Percentiles rank a stretch among this genome's conserved stretches.
Conservation (phyloP, 1,139 yeast species). For the Yamadazyma pseudoaaseri region DNA sequence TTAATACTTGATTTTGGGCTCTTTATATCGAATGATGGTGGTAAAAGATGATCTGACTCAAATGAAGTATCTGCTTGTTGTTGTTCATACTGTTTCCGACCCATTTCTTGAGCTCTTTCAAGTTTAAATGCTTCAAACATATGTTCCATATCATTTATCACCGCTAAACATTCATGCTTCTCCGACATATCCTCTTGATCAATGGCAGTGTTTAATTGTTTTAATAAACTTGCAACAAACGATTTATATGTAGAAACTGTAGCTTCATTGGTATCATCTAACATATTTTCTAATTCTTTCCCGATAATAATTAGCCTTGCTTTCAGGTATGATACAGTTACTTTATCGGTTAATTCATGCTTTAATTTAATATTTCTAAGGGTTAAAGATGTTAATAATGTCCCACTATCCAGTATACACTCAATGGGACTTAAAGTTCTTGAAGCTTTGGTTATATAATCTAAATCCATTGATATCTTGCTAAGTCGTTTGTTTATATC, state of each 20-base stretch:
- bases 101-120: conserved; percentile 22
- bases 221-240: conserved; percentile 50
- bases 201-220: conserved; percentile 51
- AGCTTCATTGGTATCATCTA: conserved; percentile 24
- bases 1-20: conserved; percentile 5
- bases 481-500: conserved; percentile 44
- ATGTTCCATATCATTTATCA: conserved; percentile 59
- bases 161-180: conserved; percentile 58
- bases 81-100: conserved; percentile 6
- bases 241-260: conserved; percentile 50
- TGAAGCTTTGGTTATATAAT: conserved; percentile 43
- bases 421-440: conserved; percentile 44
- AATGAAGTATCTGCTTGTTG: conserved; percentile 3
- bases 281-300: conserved; percentile 48
- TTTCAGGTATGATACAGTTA: conserved; percentile 55
- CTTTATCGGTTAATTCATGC: conserved; percentile 45
- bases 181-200: conserved; percentile 49
- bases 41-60: conserved; percentile 2
- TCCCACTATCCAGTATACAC: conserved; percentile 57
- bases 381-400: conserved; percentile 50
- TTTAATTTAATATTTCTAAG: conserved; percentile 50
- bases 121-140: conserved; percentile 55
- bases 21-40: conserved; percentile 6
- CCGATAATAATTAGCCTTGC: conserved; percentile 58
- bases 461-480: conserved; percentile 45